phyloP scores from a whole-genome alignment of 139 green algal species.

The Eudorina sp. region DNA sequence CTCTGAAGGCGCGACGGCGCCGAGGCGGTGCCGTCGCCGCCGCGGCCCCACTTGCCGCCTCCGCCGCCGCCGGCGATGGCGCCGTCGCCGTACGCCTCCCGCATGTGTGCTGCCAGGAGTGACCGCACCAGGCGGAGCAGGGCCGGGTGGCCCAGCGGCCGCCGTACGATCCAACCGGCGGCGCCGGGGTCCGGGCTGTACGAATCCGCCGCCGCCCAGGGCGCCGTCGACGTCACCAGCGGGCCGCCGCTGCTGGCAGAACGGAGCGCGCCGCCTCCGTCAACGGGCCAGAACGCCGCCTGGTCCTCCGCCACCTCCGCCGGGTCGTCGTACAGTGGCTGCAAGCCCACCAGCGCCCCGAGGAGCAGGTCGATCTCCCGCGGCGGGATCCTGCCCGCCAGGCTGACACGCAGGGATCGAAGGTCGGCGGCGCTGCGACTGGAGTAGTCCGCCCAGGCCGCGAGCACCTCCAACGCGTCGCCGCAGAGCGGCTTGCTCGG shows the following conservation, averaged over 20 bases:
- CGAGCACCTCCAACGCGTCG: not conserved
- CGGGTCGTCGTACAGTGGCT: constrained; percentile 9
- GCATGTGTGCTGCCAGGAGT: not conserved
- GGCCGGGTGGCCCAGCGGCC: constrained; percentile 15
- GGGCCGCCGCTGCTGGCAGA: not conserved
- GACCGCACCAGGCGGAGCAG: constrained; percentile 6
- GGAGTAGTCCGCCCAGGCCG: constrained; percentile 3
- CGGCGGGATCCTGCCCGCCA: constrained; percentile 49
- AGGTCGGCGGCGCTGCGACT: constrained; percentile 21
- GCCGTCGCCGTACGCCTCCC: not conserved
- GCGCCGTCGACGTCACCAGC: not conserved
- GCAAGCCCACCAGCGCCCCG: constrained; percentile 6
- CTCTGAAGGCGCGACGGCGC: not conserved
- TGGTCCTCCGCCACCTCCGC: not conserved
- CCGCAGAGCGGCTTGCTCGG: not conserved
- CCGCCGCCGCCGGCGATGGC: not conserved
- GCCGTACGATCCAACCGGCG: not conserved
- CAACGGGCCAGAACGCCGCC: not conserved
- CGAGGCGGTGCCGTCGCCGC: not conserved
- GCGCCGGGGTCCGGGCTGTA: not conserved
- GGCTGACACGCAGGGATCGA: constrained; percentile 39
- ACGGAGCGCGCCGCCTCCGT: constrained; percentile 11
- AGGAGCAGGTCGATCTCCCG: constrained; percentile 49
- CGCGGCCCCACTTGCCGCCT: not conserved
- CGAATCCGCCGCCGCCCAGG: not conserved